Base-by-base conservation (phyloP, 208 protist species). In the Acanthamoeba royreba region DNA sequence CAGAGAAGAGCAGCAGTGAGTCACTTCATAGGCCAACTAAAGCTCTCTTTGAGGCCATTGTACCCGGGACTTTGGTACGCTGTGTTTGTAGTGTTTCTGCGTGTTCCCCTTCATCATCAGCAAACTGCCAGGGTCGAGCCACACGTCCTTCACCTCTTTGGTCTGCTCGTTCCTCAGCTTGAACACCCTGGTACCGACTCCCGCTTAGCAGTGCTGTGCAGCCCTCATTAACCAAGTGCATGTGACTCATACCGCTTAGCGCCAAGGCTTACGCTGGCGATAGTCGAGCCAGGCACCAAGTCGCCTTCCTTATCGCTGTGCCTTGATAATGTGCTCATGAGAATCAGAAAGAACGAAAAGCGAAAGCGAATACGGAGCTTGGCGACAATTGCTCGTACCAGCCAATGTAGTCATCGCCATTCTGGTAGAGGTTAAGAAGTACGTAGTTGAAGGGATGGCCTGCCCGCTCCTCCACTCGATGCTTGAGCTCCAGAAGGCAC, bases 401-500 rank as follows among this genome's bases (percentile, higher is more conserved):
- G 46, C 81, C 81, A 47, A 88, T 88, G 81, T 88, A 88, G 81
- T 88, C 81, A 5, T 63, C 49, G 7, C 81, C 81, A 43, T 53
- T 33, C 33, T 63, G 35, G 81, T 88, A 88, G 33, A 88, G 81
- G 45, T 88, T 88, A 28, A n/a, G 45, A 9, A 88, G 81, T 11
- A 55, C 42, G 47, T 88, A 88, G 47, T 88, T 63, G 49, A 55
- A 88, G 46, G 28, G 46, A n/a, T 63, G 49, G n/a, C 31, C 22
- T 5, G 47, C 81, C n/a, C 81, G 42, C 47, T 38, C 47, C 81
- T 63, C 81, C 15, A 88, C 49, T 22, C 22, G n/a, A 11, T 31
- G 31, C 69, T 81, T 81, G 42, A 81, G 25, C 15, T 31, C 40
- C 40, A 81, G 69, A 11, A 81, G 69, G 40, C 40, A 45, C 15